Evolutionary conservation across 495 filamentous ascomycete species (phyloP).

Genomic region (Aspergillus ostianus): DNA sequence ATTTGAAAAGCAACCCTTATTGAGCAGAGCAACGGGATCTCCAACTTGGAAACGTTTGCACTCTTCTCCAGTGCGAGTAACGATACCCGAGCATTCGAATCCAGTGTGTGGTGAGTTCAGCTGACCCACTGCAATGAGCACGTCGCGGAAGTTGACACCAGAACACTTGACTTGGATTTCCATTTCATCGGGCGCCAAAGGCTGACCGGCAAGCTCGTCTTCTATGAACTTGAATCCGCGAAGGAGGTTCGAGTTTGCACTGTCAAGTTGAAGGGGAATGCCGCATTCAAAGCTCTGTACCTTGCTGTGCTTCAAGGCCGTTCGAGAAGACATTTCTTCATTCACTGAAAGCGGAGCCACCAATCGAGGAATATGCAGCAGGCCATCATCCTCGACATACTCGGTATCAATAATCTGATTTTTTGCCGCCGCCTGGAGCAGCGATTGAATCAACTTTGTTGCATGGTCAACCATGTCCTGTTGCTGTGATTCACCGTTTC

Average conservation of each 20-base stretch:
- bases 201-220: neutral
- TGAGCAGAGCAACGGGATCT: constrained; percentile 20
- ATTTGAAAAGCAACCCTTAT: constrained; percentile 3
- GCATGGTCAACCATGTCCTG: neutral
- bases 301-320: neutral
- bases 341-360: neutral
- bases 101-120: constrained; percentile 31
- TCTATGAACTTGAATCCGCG: constrained; percentile 23
- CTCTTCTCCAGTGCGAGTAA: constrained; percentile 23
- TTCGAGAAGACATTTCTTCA: constrained; percentile 1
- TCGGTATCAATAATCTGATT: constrained; percentile 6
- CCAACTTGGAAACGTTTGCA: constrained; percentile 45
- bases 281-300: constrained; percentile 6
- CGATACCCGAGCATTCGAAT: constrained; percentile 41
- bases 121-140: constrained; percentile 37
- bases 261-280: constrained; percentile 18
- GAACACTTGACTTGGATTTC: constrained; percentile 28
- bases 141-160: constrained; percentile 48
- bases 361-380: constrained; percentile 14
- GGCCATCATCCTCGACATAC: constrained; percentile 13
- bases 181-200: constrained; percentile 16
- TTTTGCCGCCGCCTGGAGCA: neutral
- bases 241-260: constrained; percentile 22
- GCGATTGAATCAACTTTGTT: no score
- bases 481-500: neutral